Evolutionary conservation across 768 basidiomycete species (phyloP).

Genomic region (Pleurotus tuoliensis): DNA sequence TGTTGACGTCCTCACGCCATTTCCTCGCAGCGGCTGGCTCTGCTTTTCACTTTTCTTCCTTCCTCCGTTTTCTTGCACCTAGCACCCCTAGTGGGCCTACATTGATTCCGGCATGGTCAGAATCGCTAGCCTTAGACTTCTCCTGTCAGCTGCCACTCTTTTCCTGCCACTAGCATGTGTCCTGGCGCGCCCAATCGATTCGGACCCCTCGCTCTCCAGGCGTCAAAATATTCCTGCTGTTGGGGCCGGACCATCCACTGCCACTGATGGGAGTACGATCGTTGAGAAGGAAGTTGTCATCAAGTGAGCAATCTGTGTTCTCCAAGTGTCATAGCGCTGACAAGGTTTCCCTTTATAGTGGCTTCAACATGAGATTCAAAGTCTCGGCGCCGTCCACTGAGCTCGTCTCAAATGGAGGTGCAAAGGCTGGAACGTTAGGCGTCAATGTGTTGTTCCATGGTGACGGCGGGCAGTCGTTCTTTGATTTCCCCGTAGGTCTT

Average conservation of each 20-base stretch:
- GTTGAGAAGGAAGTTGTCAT: conserved; percentile 22
- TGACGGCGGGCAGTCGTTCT: conserved; percentile 20
- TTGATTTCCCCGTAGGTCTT: conserved; percentile 17
- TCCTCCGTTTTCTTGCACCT: not conserved
- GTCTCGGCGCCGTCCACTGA: conserved; percentile 21
- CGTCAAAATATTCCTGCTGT: conserved; percentile 10
- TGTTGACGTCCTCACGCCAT: not conserved
- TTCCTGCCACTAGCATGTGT: not conserved
- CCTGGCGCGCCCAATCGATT: not conserved
- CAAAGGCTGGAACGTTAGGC: conserved; percentile 16
- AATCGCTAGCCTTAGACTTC: not conserved
- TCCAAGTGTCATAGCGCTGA: too few species aligned
- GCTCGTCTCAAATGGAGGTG: conserved; percentile 14
- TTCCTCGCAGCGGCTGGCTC: not conserved
- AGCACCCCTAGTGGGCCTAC: not conserved
- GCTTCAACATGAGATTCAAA: conserved; percentile 24
- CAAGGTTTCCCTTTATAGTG: conserved; percentile 8
- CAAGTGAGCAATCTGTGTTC: conserved; percentile 14
- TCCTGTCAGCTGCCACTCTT: not conserved
- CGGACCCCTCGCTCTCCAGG: not conserved
- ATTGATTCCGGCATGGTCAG: not conserved
- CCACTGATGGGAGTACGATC: conserved; percentile 22
- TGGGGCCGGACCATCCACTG: conserved; percentile 13
- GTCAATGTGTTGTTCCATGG: conserved; percentile 23
- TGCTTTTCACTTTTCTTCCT: not conserved